Conservation (phyloP, 2,329 filamentous ascomycete species). For the Pseudopithomyces chartarum region DNA sequence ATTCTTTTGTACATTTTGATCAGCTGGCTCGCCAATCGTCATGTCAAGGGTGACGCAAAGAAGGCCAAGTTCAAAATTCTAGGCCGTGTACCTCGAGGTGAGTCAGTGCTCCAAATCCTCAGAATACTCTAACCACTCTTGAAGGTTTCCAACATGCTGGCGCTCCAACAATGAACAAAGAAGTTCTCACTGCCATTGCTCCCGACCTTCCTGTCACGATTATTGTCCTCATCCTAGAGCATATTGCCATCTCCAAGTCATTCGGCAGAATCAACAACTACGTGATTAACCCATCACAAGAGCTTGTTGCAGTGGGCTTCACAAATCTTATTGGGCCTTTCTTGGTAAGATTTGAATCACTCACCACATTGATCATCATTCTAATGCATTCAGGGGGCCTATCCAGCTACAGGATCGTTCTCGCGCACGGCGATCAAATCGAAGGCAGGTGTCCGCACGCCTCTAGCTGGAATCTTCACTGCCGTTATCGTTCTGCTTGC, state of each 20-base stretch:
- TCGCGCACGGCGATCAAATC: constrained; percentile 96
- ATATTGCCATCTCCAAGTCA: constrained; percentile 96
- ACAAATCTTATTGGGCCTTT: constrained; percentile 90
- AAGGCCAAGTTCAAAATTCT: constrained; percentile 76
- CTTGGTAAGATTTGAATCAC: constrained; percentile 65
- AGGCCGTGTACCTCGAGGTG: constrained; percentile 74
- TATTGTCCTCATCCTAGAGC: constrained; percentile 93
- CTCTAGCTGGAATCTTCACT: constrained; percentile 87
- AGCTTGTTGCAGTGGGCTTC: constrained; percentile 91
- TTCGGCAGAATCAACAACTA: constrained; percentile 97
- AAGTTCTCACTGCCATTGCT: constrained; percentile 71
- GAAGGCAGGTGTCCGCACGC: constrained; percentile 92
- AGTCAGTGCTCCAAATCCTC: constrained; percentile 12
- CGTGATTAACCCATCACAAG: constrained; percentile 93
- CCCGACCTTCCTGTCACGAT: constrained; percentile 80
- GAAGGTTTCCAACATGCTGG: constrained; percentile 73
- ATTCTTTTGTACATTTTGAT: constrained; percentile 92
- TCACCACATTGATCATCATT: background rate
- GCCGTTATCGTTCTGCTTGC: constrained; percentile 84
- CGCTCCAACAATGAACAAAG: constrained; percentile 69
- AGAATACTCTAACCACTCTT: background rate
- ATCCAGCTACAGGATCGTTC: constrained; percentile 93
- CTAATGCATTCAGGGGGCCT: constrained; percentile 45
- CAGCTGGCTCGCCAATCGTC: constrained; percentile 80
- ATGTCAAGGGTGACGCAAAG: constrained; percentile 53